Conservation (phyloP, 208 protist species). For the Histomonas meleagridis region DNA sequence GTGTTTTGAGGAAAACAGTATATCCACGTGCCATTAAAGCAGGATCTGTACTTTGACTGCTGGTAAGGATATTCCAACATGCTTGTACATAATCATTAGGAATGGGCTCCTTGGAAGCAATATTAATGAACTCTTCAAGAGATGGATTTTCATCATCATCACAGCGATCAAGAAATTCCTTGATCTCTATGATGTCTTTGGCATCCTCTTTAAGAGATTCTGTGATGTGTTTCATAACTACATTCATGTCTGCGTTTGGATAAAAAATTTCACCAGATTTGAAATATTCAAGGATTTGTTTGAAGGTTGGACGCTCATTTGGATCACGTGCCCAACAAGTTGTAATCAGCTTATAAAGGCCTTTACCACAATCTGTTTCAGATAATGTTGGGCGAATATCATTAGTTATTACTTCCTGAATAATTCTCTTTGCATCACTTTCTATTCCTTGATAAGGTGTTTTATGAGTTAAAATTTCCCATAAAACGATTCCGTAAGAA, state of each 20-base stretch:
- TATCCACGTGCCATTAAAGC: neutral
- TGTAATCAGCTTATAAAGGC: neutral
- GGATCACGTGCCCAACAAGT: neutral
- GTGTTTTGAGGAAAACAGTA: neutral
- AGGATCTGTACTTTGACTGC: neutral
- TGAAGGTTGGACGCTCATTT: neutral
- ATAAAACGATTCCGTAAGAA: neutral
- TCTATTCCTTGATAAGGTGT: neutral
- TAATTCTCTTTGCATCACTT: neutral
- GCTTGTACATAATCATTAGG: neutral
- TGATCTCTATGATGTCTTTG: too few relatives aligned
- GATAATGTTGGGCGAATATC: neutral
- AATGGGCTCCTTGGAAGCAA: neutral
- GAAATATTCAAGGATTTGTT: neutral
- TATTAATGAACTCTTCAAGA: neutral
- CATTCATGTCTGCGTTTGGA: neutral
- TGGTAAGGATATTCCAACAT: neutral
- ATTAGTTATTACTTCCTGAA: neutral
- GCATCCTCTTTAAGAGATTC: too few relatives aligned
- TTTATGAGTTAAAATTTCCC: neutral
- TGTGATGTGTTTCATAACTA: neutral
- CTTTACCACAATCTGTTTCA: neutral
- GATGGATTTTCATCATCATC: too few relatives aligned
- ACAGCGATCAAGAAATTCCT: too few relatives aligned
- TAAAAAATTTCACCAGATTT: neutral